Conservation (phyloP, 2,329 filamentous ascomycete species). For the Tolypocladium ophioglossoides region DNA sequence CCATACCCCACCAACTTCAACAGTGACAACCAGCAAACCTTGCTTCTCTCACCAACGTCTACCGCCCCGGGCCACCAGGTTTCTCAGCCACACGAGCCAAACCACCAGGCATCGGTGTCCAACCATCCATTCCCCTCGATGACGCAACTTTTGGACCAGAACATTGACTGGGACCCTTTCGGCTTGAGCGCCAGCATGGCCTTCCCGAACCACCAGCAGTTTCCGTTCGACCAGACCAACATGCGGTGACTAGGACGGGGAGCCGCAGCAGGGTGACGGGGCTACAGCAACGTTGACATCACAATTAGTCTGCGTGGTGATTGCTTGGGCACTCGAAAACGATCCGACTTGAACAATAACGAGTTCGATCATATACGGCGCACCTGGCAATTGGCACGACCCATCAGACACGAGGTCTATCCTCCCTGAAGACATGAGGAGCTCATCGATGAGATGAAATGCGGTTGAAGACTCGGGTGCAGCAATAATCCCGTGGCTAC, state of each 20-base stretch:
- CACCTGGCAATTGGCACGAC: background rate
- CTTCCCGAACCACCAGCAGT: constrained; percentile 75
- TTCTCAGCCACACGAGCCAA: constrained; percentile 22
- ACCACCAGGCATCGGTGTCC: constrained; percentile 19
- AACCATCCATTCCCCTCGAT: constrained; percentile 48
- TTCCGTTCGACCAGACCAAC: constrained; percentile 58
- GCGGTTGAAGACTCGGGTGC: background rate
- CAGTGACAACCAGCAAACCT: constrained; percentile 28
- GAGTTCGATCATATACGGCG: background rate
- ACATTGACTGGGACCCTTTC: constrained; percentile 87
- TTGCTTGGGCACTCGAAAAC: background rate
- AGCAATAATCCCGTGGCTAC: background rate
- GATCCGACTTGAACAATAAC: background rate
- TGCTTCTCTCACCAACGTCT: constrained; percentile 30
- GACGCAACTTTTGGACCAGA: constrained; percentile 60
- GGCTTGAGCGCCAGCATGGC: constrained; percentile 91
- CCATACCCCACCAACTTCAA: constrained; percentile 53
- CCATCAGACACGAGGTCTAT: background rate
- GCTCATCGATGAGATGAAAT: background rate
- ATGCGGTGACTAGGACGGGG: constrained; percentile 25
- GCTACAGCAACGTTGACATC: background rate
- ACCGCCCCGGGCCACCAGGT: constrained; percentile 21
- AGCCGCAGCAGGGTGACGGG: background rate
- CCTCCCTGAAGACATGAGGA: background rate
- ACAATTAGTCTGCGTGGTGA: too few species aligned